These are phyloP conservation scores for Macadamia tetraphylla DNA, from an alignment of 164 flowering plant species.

Conservation along the genomic window DNA sequence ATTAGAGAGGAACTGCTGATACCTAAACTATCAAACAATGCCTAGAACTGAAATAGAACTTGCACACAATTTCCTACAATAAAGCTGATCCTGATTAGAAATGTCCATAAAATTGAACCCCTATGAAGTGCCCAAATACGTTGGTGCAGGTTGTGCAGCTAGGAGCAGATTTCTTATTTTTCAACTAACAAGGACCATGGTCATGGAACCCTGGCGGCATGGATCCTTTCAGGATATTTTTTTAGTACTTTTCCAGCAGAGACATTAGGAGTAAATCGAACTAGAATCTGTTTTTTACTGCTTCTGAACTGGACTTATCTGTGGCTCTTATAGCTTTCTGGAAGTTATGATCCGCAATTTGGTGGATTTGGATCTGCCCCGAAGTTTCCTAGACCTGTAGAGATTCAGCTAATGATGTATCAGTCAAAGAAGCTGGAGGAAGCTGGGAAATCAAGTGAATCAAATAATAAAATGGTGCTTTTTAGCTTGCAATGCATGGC, in stretches of 20 bases:
- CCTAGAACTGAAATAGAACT: too few species aligned
- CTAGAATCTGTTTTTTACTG: neutral
- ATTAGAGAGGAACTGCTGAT: too few species aligned
- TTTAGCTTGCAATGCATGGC: slow-evolving; percentile 85
- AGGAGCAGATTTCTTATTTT: too few species aligned
- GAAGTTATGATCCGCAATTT: slow-evolving; percentile 51
- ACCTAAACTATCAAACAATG: too few species aligned
- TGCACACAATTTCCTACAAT: too few species aligned
- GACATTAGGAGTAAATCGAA: neutral
- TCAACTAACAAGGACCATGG: too few species aligned
- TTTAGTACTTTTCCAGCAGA: neutral
- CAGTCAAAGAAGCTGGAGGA: slow-evolving; percentile 59
- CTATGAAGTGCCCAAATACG: too few species aligned
- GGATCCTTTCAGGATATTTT: neutral
- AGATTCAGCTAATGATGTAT: slow-evolving; percentile 79
- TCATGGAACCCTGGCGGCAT: too few species aligned
- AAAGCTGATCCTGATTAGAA: too few species aligned
- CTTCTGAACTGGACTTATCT: neutral
- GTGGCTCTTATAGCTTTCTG: slow-evolving; percentile 43
- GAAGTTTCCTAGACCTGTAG: slow-evolving; percentile 95
- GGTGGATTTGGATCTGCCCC: slow-evolving; percentile 97
- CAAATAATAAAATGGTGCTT: slow-evolving; percentile 57
- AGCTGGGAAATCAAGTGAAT: slow-evolving; percentile 41
- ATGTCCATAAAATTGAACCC: too few species aligned
- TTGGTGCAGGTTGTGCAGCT: too few species aligned